These are phyloP conservation scores for Tylopilus cervinicoccineus DNA, from an alignment of 768 basidiomycete genomes.

Conservation along the genomic window DNA sequence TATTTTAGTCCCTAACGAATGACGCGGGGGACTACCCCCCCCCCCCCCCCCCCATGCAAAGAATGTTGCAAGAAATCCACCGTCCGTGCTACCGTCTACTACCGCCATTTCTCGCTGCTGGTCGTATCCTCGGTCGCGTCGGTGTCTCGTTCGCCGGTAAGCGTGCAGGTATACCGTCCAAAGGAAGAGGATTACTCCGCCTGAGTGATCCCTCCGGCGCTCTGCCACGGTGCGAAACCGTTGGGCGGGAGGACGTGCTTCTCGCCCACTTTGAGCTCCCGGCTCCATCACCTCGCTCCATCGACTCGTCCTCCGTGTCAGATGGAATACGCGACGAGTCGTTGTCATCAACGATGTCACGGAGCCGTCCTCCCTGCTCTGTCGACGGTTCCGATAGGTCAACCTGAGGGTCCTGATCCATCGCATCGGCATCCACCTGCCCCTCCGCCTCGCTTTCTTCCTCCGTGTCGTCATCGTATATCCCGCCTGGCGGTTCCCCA, in stretches of 20 bases:
- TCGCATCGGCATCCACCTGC: conserved; percentile 61
- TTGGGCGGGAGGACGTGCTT: conserved; percentile 18
- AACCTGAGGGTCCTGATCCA: conserved; percentile 59
- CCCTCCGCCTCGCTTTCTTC: conserved; percentile 44
- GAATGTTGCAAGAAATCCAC: neutral
- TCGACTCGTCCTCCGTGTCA: conserved; percentile 31
- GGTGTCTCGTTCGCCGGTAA: conserved; percentile 52
- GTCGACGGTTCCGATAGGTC: conserved; percentile 32
- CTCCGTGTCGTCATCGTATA: conserved; percentile 67
- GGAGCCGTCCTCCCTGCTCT: conserved; percentile 22
- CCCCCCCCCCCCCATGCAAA: neutral
- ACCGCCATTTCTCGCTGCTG: conserved; percentile 33
- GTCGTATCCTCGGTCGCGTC: conserved; percentile 54
- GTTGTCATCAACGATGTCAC: conserved; percentile 27
- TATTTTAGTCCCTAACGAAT: conserved; percentile 9
- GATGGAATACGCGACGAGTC: conserved; percentile 23
- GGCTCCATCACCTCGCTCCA: conserved; percentile 28
- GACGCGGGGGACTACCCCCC: neutral
- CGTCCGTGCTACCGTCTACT: conserved; percentile 40
- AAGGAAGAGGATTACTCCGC: conserved; percentile 24
- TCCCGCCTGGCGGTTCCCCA: conserved; percentile 69
- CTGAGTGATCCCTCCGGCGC: conserved; percentile 20
- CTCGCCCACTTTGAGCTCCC: conserved; percentile 31
- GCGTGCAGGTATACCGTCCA: conserved; percentile 33
- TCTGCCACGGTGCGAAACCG: conserved; percentile 15